Base-by-base conservation (phyloP, 306 rosid species). In the Bauhinia variegata region DNA sequence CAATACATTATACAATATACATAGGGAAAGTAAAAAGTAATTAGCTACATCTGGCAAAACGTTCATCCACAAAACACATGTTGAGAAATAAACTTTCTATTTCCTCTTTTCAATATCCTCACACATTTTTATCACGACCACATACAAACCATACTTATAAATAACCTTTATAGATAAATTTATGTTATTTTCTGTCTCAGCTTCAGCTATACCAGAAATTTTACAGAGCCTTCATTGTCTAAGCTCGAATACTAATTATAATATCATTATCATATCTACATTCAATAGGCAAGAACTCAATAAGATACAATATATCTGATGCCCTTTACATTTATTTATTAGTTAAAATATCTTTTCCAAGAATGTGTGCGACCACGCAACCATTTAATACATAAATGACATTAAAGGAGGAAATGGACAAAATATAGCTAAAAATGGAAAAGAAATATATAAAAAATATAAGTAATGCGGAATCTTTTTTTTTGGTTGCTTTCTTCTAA, bases 291-390 rank as follows among this genome's bases (percentile, higher is more conserved):
- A 52, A 31, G 3, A 60, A 51, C 34, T 37, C 12, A 54, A 9
- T 19, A 14, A n/a, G 23, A 14, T 28, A 53, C 28, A 53, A 30
- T 17, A 11, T 52, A 66, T 39, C 52, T 28, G 36, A n/a, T 32
- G 17, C 17, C 47, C 32, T 55, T 68, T 62, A 33, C 56, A 54
- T 68, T 16, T n/a, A 52, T 5, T 23, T 53, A n/a, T 13, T 38
- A 11, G 17, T 36, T 23, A 23, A 23, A 23, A 23, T 23, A 23
- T 23, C 28, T 23, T 23, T 23, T 23, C 28, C 28, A 1, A 23
- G 28, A 23, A 23, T 23, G 28, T 23, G 28, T 2, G 2, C 28
- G 2, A 23, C 28, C 28, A 23, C 2, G 28, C 28, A 23, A 23
- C 2, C 28, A 23, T 23, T 23, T 23, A 23, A 23, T 23, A 44